phyloP scores from a whole-genome alignment of 768 basidiomycete genomes.

The Cubamyces sp. region DNA sequence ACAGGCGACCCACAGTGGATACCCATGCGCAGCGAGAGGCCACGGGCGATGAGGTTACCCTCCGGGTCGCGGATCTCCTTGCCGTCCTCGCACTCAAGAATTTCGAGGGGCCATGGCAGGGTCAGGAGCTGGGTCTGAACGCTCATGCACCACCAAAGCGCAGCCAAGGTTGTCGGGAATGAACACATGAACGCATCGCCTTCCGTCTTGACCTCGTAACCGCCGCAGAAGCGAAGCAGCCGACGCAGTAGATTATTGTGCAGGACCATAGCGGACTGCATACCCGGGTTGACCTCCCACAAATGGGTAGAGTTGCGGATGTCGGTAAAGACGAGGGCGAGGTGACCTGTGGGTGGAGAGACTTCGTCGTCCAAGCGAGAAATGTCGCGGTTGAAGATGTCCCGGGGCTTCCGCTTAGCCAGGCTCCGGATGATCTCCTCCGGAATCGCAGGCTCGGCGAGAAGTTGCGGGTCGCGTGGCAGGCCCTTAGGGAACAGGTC shows the following conservation, averaged over 20 bases:
- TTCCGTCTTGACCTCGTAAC: conserved; percentile 99
- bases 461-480: conserved; percentile 48
- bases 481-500: conserved; percentile 64
- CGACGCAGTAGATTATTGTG: conserved; percentile 89
- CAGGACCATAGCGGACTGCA: conserved; percentile 89
- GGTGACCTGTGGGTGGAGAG: conserved; percentile 79
- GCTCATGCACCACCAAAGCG: conserved; percentile 87
- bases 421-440: conserved; percentile 37
- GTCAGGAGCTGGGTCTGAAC: conserved; percentile 84
- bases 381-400: conserved; percentile 60
- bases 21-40: conserved; percentile 95
- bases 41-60: conserved; percentile 76
- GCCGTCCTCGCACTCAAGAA: conserved; percentile 91
- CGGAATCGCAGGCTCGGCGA: conserved; percentile 52
- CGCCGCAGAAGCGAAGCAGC: conserved; percentile 85
- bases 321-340: conserved; percentile 97
- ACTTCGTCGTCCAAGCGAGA: conserved; percentile 77
- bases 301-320: conserved; percentile 95
- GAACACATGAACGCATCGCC: conserved; percentile 99
- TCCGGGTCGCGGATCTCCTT: conserved; percentile 70
- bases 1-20: conserved; percentile 91
- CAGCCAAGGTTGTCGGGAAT: conserved; percentile 86
- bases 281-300: conserved; percentile 95
- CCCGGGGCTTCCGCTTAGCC: conserved; percentile 39
- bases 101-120: conserved; percentile 90